Conservation (phyloP, 192 early-diverging fungal species). For the Thamnidium elegans region DNA sequence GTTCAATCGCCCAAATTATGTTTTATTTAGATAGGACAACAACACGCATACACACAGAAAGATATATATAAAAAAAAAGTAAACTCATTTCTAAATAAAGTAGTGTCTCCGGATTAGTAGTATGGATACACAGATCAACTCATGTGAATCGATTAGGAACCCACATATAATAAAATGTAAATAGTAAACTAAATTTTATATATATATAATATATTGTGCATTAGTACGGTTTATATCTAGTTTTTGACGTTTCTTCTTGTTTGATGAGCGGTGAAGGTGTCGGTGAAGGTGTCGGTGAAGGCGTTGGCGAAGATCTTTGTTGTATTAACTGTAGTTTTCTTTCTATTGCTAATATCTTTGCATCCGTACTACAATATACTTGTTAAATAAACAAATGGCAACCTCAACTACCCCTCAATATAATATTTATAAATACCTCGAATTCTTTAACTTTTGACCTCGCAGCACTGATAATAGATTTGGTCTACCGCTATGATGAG, state of each 20-base stretch:
- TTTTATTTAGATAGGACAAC: too few species aligned
- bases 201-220: neutral
- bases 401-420: too few species aligned
- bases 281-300: neutral
- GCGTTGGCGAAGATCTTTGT: conserved; percentile 7
- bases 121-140: too few species aligned
- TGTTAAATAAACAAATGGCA: too few species aligned
- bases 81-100: too few species aligned
- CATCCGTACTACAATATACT: conserved; percentile 43
- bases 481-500: conserved; percentile 33
- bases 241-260: neutral
- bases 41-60: too few species aligned
- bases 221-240: conserved; percentile 21
- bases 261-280: conserved; percentile 10
- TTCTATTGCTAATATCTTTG: conserved; percentile 67
- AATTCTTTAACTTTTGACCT: conserved; percentile 46
- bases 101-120: too few species aligned
- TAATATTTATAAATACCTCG: conserved; percentile 26
- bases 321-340: conserved; percentile 56
- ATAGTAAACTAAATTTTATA: too few species aligned
- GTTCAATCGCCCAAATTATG: too few species aligned
- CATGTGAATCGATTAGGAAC: too few species aligned
- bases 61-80: too few species aligned
- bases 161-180: too few species aligned
- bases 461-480: conserved; percentile 45